Conservation (phyloP, 108 stramenopile species). For the Nitzschia palea region DNA sequence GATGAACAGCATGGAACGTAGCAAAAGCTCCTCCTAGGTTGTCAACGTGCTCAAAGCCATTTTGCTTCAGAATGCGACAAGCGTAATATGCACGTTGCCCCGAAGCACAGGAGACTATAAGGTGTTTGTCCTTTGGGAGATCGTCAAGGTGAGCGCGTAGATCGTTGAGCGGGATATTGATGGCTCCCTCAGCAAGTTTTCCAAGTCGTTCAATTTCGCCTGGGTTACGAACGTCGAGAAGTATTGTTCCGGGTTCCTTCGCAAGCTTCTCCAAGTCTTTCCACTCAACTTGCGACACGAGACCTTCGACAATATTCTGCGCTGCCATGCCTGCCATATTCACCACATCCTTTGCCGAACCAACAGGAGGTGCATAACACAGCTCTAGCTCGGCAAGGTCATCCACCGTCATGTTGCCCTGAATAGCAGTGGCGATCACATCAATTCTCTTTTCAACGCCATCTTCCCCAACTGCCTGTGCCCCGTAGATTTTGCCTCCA, state of each 20-base stretch:
- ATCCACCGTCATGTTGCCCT: conserved; percentile 52
- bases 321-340: conserved; percentile 77
- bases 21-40: conserved; percentile 65
- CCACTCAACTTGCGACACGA: conserved; percentile 67
- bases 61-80: conserved; percentile 56
- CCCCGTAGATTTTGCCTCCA: conserved; percentile 60
- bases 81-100: conserved; percentile 80
- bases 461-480: conserved; percentile 70
- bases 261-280: conserved; percentile 46
- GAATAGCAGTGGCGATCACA: conserved; percentile 72
- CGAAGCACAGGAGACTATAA: conserved; percentile 58
- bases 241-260: conserved; percentile 22
- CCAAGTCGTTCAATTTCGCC: conserved; percentile 51
- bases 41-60: conserved; percentile 53
- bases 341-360: conserved; percentile 67
- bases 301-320: conserved; percentile 60
- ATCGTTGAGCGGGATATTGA: conserved; percentile 62
- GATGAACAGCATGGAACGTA: conserved; percentile 36
- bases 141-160: conserved; percentile 50
- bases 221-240: conserved; percentile 61
- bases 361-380: conserved; percentile 74
- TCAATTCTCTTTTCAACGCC: conserved; percentile 76
- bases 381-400: conserved; percentile 65
- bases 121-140: conserved; percentile 49
- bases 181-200: conserved; percentile 35